phyloP scores from a whole-genome alignment of 768 basidiomycete species.

The Dioszegia aurantiaca region DNA sequence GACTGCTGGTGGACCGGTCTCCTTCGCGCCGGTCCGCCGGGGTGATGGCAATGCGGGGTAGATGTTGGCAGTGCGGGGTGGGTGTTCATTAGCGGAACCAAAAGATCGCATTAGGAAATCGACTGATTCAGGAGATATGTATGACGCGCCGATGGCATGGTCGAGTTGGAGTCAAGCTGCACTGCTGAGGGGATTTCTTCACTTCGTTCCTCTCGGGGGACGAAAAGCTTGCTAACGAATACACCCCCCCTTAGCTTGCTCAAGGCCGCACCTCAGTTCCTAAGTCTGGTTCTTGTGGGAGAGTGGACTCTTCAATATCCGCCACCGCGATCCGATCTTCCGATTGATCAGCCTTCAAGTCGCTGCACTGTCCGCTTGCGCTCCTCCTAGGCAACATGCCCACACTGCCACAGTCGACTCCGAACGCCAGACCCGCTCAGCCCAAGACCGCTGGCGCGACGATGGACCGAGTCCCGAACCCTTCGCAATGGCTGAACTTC shows the following conservation, averaged over 20 bases:
- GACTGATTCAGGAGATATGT: no score
- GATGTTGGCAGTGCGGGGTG: constrained; percentile 3
- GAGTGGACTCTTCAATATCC: no score
- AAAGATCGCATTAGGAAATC: background rate
- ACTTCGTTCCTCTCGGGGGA: constrained; percentile 13
- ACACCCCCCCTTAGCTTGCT: no score
- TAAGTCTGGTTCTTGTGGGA: no score
- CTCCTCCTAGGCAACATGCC: constrained; percentile 1
- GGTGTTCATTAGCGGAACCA: constrained; percentile 11
- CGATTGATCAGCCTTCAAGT: background rate
- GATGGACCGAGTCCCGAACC: constrained; percentile 20
- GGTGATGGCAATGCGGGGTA: background rate
- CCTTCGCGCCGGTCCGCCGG: background rate
- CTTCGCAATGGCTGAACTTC: constrained; percentile 69
- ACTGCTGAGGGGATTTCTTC: background rate
- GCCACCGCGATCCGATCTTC: background rate
- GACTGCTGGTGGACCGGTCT: no score
- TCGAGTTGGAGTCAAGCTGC: background rate
- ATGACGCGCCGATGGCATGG: background rate
- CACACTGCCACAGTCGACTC: background rate
- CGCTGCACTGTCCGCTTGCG: background rate
- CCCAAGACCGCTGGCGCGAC: background rate
- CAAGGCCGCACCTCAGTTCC: no score
- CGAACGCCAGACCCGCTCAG: no score
- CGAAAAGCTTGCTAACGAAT: no score